phyloP scores from a whole-genome alignment of 192 early-diverging fungal species.

The Pecoramyces ruminantium region DNA sequence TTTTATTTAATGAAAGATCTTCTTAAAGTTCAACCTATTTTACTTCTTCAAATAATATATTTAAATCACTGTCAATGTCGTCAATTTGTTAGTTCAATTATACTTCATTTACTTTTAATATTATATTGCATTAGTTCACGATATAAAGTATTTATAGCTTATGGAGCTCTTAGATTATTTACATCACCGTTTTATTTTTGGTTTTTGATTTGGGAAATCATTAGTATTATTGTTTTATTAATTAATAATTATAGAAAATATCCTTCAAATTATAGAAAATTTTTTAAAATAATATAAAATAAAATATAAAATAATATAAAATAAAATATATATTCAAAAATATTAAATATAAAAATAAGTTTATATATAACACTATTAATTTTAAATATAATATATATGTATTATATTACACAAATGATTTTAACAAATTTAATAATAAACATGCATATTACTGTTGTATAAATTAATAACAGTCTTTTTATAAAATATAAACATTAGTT shows the following conservation, averaged over 20 bases:
- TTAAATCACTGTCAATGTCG: neutral
- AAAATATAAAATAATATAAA: no score
- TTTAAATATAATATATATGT: no score
- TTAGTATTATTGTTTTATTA: neutral
- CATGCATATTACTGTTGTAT: no score
- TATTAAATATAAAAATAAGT: no score
- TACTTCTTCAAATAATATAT: neutral
- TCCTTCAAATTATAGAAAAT: neutral
- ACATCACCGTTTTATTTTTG: neutral
- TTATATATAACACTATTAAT: no score
- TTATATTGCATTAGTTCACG: neutral
- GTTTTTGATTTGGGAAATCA: neutral
- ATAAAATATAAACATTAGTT: no score
- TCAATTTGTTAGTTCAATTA: neutral
- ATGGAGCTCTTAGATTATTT: neutral
- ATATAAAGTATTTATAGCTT: no score
- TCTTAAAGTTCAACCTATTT: neutral
- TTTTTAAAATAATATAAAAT: neutral
- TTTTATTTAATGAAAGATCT: neutral
- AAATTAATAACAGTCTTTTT: no score
- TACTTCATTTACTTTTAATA: neutral
- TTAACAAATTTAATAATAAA: no score
- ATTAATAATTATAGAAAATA: neutral
- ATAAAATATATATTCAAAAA: no score
- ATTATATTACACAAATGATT: no score